Evolutionary conservation across 1,139 yeast species (phyloP), one percentile per base, ranked within the genome.

Genomic region (Candida buenavistaensis): DNA sequence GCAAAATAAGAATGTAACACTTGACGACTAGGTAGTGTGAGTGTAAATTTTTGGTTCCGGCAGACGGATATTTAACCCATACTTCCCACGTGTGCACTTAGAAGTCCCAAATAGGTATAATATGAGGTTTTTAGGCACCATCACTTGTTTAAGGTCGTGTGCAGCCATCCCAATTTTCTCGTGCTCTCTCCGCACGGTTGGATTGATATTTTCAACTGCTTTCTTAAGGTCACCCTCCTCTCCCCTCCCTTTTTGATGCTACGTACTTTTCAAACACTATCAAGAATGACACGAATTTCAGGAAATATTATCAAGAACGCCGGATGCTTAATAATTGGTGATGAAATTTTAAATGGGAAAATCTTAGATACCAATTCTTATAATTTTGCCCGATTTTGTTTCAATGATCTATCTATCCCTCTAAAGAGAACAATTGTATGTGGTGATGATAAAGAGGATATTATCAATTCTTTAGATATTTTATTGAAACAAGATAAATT

Each of bases 261-360:
- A 21, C 17, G 23, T 11, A 16, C 26, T 9, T 32, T 25, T 14
- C 43, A 33, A 16, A 34, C 43, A 17, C 17, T 39, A 21, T n/a
- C 40, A 8, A 29, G 28, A 22, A 39, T 36, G 40, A 28, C 40
- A 12, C 26, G 15, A 10, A 14, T 24, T 3, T 13, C 30, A 13
- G 3, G 11, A 8, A 21, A 16, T 17, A 12, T 40, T 2, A 42
- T 45, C 21, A 41, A 35, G 32, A 45, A 51, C 5, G 74, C 73
- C 1, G 75, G 72, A 8, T 65, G 72, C 47, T 65, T 79, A 38
- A 82, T 85, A 31, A 87, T 88, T 36, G 96, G 96, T 5, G 96
- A 87, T 56, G 96, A 87, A 57, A 84, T 88, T 1, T 72, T 87
- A 39, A 87, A 86, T 51, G 94, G 95, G n/a, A 88, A 87, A 61